A percentile compares a stretch with the other conserved stretches of the same genome.
These are phyloP conservation scores for Asterophora parasitica DNA, from an alignment of 768 basidiomycete species.

Conservation along the genomic window DNA sequence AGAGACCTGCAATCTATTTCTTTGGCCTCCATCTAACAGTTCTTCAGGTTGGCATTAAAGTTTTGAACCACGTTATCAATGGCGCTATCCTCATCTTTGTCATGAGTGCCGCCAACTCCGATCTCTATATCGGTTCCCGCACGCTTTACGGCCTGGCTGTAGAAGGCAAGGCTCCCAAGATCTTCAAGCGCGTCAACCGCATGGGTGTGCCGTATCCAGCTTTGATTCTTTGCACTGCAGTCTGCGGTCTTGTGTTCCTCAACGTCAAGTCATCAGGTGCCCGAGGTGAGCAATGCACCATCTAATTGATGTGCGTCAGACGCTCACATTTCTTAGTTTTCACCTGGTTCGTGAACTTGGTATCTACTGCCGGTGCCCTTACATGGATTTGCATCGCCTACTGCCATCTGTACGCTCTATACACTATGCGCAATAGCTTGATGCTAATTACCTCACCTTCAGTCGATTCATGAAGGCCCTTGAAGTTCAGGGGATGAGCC, in stretches of 20 bases:
- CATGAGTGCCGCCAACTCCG: slow-evolving; percentile 60
- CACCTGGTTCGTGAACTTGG: slow-evolving; percentile 45
- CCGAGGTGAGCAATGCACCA: slow-evolving; percentile 32
- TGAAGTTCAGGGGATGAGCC: slow-evolving; percentile 34
- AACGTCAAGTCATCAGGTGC: slow-evolving; percentile 48
- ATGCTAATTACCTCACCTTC: not conserved
- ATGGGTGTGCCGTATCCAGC: slow-evolving; percentile 49
- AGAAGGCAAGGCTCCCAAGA: slow-evolving; percentile 44
- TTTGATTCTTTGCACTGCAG: slow-evolving; percentile 47
- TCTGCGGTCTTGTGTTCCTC: slow-evolving; percentile 56
- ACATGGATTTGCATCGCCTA: slow-evolving; percentile 52
- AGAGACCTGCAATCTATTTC: not conserved
- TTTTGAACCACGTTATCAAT: slow-evolving; percentile 62
- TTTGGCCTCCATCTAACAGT: not conserved
- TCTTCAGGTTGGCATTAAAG: slow-evolving; percentile 47
- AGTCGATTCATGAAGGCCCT: slow-evolving; percentile 44
- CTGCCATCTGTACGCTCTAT: slow-evolving; percentile 51
- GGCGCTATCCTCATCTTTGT: slow-evolving; percentile 60
- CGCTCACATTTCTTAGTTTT: slow-evolving; percentile 40
- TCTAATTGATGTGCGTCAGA: not conserved
- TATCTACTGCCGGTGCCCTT: slow-evolving; percentile 43
- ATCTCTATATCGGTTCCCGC: slow-evolving; percentile 50
- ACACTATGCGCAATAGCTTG: not conserved
- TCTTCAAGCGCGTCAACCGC: slow-evolving; percentile 39
- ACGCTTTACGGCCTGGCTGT: slow-evolving; percentile 45